Conservation (phyloP, 148 eudicot species). For the Rhododendron henanense region DNA sequence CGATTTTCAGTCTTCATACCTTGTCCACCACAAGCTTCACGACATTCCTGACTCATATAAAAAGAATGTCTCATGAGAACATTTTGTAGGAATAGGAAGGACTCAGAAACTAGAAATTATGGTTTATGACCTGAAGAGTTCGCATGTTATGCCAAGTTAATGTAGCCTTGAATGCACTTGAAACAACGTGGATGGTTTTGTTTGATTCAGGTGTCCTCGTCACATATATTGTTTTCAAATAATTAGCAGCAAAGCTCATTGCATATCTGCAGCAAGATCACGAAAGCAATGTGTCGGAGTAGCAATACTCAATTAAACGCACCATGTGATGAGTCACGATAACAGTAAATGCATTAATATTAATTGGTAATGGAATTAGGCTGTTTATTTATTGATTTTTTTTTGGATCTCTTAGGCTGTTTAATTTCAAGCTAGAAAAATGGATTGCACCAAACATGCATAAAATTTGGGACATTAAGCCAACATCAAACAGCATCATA, state of each 20-base stretch:
- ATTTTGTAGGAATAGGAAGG: slow-evolving; percentile 2
- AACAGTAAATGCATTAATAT: background rate
- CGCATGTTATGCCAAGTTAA: slow-evolving; percentile 94
- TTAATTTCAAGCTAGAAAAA: background rate
- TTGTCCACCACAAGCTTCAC: slow-evolving; percentile 99
- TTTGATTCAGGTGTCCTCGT: slow-evolving; percentile 77
- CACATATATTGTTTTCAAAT: slow-evolving; percentile 68
- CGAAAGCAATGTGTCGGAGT: background rate
- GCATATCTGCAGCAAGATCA: slow-evolving; percentile 63
- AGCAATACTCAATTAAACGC: background rate
- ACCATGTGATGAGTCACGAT: background rate
- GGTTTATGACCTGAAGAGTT: slow-evolving; percentile 81
- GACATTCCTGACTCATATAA: slow-evolving; percentile 63
- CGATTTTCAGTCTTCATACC: slow-evolving; percentile 95
- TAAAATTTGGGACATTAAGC: background rate
- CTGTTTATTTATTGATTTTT: background rate
- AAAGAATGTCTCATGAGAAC: background rate
- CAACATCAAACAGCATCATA: background rate
- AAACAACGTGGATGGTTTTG: slow-evolving; percentile 74
- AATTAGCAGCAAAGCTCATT: slow-evolving; percentile 89
- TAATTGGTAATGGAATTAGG: background rate
- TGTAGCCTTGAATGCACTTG: slow-evolving; percentile 88
- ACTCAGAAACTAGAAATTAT: background rate
- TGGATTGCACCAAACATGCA: background rate
- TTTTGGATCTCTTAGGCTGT: background rate